Evolutionary conservation across 148 eudicot genomes (phyloP), one percentile per base, ranked within the genome.

Genomic region (Euryodendron excelsum): DNA sequence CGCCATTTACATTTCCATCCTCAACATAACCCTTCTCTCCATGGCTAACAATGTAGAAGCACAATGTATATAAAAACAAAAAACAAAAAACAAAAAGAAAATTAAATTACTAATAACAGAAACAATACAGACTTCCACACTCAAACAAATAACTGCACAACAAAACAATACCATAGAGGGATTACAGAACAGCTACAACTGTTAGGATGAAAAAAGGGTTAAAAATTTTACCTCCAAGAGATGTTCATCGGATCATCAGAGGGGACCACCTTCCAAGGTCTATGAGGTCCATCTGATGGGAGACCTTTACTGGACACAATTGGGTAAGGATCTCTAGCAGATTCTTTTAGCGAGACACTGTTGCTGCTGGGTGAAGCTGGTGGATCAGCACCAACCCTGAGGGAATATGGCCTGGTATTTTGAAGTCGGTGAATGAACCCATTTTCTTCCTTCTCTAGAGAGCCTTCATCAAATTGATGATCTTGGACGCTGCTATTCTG

Each of bases 161-260:
- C 45, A 27, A 21, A 39, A 67, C 25, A 39, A 27, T 36, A 3
- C 17, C 50, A 68, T 21, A 23, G 11, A 47, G 14, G n/a, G n/a
- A n/a, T n/a, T n/a, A n/a, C n/a, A n/a, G n/a, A n/a, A n/a, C n/a
- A n/a, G n/a, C n/a, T n/a, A n/a, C n/a, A 25, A n/a, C 21, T 10
- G 18, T 30, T 18, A 20, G 30, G 59, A 50, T 48, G 23, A 71
- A 71, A 71, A 50, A 25, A 9, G 39, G 45, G 4, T 34, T 12
- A 36, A 10, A 44, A 27, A 21, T 6, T 23, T 85, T 84, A 93
- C 98, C 96, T 90, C 93, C 93, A 85, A n/a, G 93, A 82, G 18
- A 89, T 48, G 60, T 90, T 91, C 93, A 91, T 91, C n/a, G 68
- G 69, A 82, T 90, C 95, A 62, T 62, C 82, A 1, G 85, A 79